Evolutionary conservation across 306 rosid species (phyloP), one percentile per base, ranked within the genome.

Genomic region (Carpinus viminea): DNA sequence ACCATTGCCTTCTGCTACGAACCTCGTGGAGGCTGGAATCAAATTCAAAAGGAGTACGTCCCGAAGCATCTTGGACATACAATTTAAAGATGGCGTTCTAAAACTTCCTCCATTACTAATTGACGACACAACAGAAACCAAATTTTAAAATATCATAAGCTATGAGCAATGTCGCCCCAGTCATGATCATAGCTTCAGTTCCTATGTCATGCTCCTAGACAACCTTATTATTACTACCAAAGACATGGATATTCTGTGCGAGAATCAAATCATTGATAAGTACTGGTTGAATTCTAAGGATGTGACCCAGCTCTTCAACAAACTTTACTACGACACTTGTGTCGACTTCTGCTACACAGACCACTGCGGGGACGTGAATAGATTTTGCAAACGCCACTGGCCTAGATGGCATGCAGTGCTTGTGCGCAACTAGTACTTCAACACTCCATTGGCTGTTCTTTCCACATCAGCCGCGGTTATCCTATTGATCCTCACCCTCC

Each of bases 361-460:
- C 3, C 15, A 11, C 11, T 10, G 52, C 13, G 13, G 24, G 68
- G 31, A 7, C 36, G 4, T 47, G 52, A 47, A 47, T 11, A 12
- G 3, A 1, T 47, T 9, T 47, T 9, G 52, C 52, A 10, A 11
- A 10, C 52, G 2, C 15, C 2, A 3, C 1, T 68, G 74, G 68
- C 81, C 52, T 0, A 77, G 18, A 52, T 77, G 70, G 45, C 74
- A 68, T 15, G 47, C 24, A 15, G 57, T 24, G n/a, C 74, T 77
- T n/a, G 56, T 12, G 83, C 75, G 71, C 4, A 74, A 79, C 8
- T 55, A n/a, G n/a, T n/a, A 83, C 53, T 79, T 83, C 20, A 38
- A 21, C 3, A 51, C 57, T 12, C 83, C 86, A 0, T 83, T 83
- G 86, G 52, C 52, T 1, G 3, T 12, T 47, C 12, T 47, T 47